phyloP scores from a whole-genome alignment of 2,329 filamentous ascomycete genomes.

The Thelonectria rubi region DNA sequence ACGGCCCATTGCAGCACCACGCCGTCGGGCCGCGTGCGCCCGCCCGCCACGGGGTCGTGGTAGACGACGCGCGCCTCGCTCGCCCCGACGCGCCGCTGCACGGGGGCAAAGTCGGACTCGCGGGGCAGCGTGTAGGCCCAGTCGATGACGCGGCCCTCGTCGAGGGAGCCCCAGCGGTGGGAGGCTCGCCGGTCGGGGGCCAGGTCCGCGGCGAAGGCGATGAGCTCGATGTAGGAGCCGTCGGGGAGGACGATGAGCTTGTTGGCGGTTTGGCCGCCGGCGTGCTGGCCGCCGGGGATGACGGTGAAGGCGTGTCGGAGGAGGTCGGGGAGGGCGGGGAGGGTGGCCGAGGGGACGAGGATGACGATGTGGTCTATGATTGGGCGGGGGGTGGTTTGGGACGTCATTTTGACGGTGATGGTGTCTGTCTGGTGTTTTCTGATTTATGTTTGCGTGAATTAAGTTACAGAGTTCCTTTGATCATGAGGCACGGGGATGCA shows the following conservation, averaged over 20 bases:
- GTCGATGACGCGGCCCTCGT: conserved; percentile 64
- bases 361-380: conserved; percentile 72
- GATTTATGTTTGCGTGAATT: conserved; percentile 3
- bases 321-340: conserved; percentile 58
- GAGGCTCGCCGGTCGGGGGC: conserved; percentile 50
- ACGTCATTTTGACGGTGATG: conserved; percentile 17
- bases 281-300: conserved; percentile 68
- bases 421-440: not conserved
- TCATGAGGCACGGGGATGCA: not conserved
- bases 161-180: conserved; percentile 68
- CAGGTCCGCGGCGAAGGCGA: conserved; percentile 64
- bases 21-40: conserved; percentile 64
- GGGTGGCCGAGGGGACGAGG: conserved; percentile 62
- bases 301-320: conserved; percentile 65
- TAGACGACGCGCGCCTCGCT: conserved; percentile 54
- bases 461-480: not conserved
- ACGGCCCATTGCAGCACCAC: conserved; percentile 67
- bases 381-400: conserved; percentile 32
- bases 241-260: conserved; percentile 69
- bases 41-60: conserved; percentile 58
- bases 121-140: conserved; percentile 63
- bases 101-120: conserved; percentile 47
- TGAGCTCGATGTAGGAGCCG: conserved; percentile 73
- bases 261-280: conserved; percentile 68
- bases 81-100: conserved; percentile 50